Base-by-base conservation (phyloP, 352 stramenopile genomes). In the Lagenidium giganteum region DNA sequence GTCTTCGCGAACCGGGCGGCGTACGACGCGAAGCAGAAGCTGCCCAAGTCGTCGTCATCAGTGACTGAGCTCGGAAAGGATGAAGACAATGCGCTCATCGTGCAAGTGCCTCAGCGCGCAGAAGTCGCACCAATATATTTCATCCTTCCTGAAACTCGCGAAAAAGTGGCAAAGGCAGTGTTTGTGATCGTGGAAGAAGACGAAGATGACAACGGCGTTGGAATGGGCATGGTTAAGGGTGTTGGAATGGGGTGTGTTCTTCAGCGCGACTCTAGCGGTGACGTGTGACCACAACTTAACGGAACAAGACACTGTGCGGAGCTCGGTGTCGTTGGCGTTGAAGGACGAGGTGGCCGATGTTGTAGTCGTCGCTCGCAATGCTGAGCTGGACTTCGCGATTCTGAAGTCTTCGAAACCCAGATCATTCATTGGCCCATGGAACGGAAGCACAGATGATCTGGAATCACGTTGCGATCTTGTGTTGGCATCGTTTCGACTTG, bases 401-500 rank as follows among this genome's bases (percentile, higher is more conserved):
- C 24, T 52, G 24, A 45, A 44, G 35, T 42, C 45, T 8, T 43
- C 26, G 1, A 7, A 45, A 3, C 45, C 45, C 9, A 46, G 26
- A 33, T 35, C 45, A 28, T 52, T 45, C 26, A 37, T 52, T 45
- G 23, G n/a, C n/a, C 23, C 34, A 25, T 45, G 35, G 35, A 52
- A 46, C 22, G 45, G 45, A 52, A 36, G 20, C 8, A 34, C 45
- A 37, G 25, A 46, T 46, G 1, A 34, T 7, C 41, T 47, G 11
- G 27, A 28, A 38, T 39, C 18, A n/a, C n/a, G n/a, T n/a, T n/a
- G n/a, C n/a, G n/a, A 39, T 47, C 41, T 47, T 8, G 41, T 39
- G 41, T 39, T 47, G 30, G 18, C 29, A 38, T 47, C 51, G 17
- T 60, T 54, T 60, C 31, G 51, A 44, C 36, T 54, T 12, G 38